Percentiles rank a stretch among this genome's conserved stretches.
These are phyloP conservation scores for Xylaria hypoxylon DNA, from an alignment of 2,329 filamentous ascomycete genomes.

Conservation along the genomic window DNA sequence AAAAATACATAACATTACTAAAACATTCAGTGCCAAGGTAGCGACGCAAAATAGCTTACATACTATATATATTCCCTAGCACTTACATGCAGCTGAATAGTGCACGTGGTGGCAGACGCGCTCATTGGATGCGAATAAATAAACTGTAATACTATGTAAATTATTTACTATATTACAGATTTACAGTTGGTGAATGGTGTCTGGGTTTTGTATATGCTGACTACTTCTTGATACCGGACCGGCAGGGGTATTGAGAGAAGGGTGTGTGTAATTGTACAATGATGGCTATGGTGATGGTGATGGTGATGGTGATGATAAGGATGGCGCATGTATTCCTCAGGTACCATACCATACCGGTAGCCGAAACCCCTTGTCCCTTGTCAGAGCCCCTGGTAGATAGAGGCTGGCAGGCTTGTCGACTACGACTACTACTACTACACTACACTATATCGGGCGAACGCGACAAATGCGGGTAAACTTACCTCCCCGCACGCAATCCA, in stretches of 20 bases:
- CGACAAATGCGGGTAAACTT: background rate
- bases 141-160: conserved; percentile 8
- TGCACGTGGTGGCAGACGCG: background rate
- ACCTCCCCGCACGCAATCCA: background rate
- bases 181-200: background rate
- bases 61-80: background rate
- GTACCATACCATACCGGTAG: conserved; percentile 2
- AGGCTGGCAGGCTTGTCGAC: background rate
- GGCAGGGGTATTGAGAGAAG: too few relatives aligned
- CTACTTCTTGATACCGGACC: too few relatives aligned
- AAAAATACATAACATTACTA: conserved; percentile 13
- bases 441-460: too few relatives aligned
- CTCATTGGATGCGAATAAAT: background rate
- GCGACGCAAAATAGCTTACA: background rate
- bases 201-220: too few relatives aligned
- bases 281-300: too few relatives aligned
- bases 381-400: too few relatives aligned
- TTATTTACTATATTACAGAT: background rate
- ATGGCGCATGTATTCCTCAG: background rate
- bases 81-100: conserved; percentile 15
- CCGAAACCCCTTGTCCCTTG: too few relatives aligned
- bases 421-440: too few relatives aligned
- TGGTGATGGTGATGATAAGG: too few relatives aligned
- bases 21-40: conserved; percentile 5
- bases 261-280: too few relatives aligned